phyloP scores from a whole-genome alignment of 2,329 filamentous ascomycete genomes.

The Colletotrichum ledebouriae region DNA sequence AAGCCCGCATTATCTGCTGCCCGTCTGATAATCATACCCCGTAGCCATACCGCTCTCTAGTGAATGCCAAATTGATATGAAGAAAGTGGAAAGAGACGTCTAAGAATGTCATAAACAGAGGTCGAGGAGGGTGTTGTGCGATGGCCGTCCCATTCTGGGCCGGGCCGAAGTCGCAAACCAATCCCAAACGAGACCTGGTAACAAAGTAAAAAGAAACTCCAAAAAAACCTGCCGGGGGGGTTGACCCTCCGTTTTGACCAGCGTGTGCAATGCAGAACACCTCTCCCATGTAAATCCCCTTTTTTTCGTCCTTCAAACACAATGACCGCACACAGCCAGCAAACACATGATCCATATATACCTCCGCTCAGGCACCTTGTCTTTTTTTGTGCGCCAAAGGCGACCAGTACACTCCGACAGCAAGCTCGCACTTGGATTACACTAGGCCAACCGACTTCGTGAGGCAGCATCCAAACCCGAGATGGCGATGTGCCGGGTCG shows the following conservation, averaged over 20 bases:
- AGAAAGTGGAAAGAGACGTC: constrained; percentile 40
- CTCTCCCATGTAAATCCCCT: constrained; percentile 49
- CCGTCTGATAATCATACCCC: constrained; percentile 26
- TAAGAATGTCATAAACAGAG: constrained; percentile 40
- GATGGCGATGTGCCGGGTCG: not conserved
- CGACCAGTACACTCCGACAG: not conserved
- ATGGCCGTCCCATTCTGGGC: constrained; percentile 8
- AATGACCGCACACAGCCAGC: constrained; percentile 46
- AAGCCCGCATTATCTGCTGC: constrained; percentile 19
- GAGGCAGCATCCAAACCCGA: not conserved
- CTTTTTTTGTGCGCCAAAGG: constrained; percentile 22
- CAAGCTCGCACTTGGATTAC: not conserved
- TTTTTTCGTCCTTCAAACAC: constrained; percentile 46
- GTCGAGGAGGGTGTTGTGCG: not conserved
- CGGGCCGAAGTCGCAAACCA: constrained; percentile 15
- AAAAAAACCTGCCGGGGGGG: constrained; percentile 33
- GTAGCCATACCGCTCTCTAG: constrained; percentile 30
- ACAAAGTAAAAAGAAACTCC: constrained; percentile 43
- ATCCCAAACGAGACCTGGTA: not conserved
- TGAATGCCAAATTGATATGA: constrained; percentile 37
- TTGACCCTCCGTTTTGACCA: constrained; percentile 50
- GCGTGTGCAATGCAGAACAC: constrained; percentile 56
- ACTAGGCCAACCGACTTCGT: not conserved
- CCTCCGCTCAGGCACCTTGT: constrained; percentile 18
- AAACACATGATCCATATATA: constrained; percentile 47